Conservation (phyloP, 805 yeast species). For the Grigorovia transvaalensis region DNA sequence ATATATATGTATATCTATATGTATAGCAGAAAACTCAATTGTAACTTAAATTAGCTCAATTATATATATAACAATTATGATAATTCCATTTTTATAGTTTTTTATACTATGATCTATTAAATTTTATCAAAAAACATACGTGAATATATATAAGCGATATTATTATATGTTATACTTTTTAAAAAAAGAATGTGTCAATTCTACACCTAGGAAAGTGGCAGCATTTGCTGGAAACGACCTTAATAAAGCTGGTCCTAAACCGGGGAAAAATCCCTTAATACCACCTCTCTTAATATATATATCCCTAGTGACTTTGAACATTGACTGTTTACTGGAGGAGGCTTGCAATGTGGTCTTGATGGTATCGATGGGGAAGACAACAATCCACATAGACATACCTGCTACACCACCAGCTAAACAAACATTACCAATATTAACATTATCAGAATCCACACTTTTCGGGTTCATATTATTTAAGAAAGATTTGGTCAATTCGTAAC, state of each 20-base stretch:
- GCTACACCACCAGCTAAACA: slow-evolving; percentile 91
- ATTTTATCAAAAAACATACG: neutral
- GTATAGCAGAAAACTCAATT: neutral
- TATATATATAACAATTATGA: no score
- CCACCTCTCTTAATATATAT: slow-evolving; percentile 67
- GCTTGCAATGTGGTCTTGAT: slow-evolving; percentile 48
- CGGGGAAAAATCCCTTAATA: slow-evolving; percentile 89
- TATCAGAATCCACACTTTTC: slow-evolving; percentile 28
- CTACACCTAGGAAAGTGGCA: slow-evolving; percentile 96
- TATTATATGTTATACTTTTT: slow-evolving; percentile 24
- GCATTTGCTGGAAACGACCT: slow-evolving; percentile 98
- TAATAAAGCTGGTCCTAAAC: slow-evolving; percentile 88
- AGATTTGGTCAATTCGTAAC: slow-evolving; percentile 74
- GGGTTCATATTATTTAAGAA: slow-evolving; percentile 34
- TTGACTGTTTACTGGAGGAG: slow-evolving; percentile 34
- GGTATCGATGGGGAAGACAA: slow-evolving; percentile 93
- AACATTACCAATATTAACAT: slow-evolving; percentile 61
- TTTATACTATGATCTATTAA: neutral
- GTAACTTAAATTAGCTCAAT: no score
- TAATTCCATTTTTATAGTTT: no score
- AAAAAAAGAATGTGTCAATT: slow-evolving; percentile 46
- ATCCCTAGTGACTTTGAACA: slow-evolving; percentile 53
- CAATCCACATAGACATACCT: slow-evolving; percentile 95
- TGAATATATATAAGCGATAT: neutral
- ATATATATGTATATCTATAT: neutral